Percentiles rank a stretch among this genome's conserved stretches.
Evolutionary conservation across 2,329 filamentous ascomycete species (phyloP).

Genomic region (Berkeleyomyces rouxiae): DNA sequence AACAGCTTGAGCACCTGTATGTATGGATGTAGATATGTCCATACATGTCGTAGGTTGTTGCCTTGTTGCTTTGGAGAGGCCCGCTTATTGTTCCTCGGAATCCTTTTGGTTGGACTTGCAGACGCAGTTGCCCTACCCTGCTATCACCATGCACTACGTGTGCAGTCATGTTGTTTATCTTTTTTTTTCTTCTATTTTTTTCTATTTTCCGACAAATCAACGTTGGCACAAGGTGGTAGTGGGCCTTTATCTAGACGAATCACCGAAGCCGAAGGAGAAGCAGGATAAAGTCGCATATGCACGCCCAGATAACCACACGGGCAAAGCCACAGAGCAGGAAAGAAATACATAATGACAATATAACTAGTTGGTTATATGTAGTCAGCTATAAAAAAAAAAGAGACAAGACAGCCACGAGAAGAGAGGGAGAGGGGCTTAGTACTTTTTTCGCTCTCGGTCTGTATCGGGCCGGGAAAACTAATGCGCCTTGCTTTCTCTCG

Average conservation of each 20-base stretch:
- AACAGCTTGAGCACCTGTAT: not conserved
- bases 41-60: not conserved
- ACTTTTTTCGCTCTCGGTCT: not conserved
- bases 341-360: too few species aligned
- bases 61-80: not conserved
- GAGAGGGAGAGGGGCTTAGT: not conserved
- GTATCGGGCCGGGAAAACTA: not conserved
- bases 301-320: not conserved
- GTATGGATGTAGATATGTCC: not conserved
- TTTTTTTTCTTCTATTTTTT: not conserved
- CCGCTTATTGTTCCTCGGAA: conserved; percentile 2
- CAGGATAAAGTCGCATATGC: not conserved
- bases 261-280: not conserved
- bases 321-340: too few species aligned
- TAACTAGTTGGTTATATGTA: too few species aligned
- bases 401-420: not conserved
- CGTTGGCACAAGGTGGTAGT: not conserved
- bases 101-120: not conserved
- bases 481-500: not conserved
- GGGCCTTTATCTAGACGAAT: not conserved
- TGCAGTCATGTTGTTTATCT: not conserved
- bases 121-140: not conserved
- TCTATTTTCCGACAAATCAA: not conserved
- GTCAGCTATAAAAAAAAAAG: not conserved
- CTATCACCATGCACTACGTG: not conserved